Evolutionary conservation across 257 asterid genomes (phyloP), one percentile per base, ranked within the genome.

Genomic region (Scutellaria barbata): DNA sequence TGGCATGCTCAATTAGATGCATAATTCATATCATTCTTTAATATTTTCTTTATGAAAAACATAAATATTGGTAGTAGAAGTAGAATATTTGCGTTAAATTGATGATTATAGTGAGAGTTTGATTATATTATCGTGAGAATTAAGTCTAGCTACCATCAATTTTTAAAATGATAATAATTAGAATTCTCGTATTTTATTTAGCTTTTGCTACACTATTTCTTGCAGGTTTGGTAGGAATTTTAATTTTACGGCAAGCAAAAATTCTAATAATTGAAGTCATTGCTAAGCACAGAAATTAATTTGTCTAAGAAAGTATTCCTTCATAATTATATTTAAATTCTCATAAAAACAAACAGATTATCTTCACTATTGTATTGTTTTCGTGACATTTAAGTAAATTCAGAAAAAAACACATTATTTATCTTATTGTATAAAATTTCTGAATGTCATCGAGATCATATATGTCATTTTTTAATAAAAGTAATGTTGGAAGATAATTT

Each of bases 161-260:
- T 30, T n/a, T 47, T 69, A 48, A 17, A 57, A 14, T 25, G 13
- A 46, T 9, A 50, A 16, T 35, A 9, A n/a, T 56, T 43, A 43
- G 2, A 8, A 45, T 57, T 30, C 8, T 45, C 8, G 30, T 13
- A 2, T 22, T 42, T 20, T 1, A 8, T 63, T 43, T 18, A 20
- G 40, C 68, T 42, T 63, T 51, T 18, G 39, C 53, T 18, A 40
- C 45, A 42, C 56, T 54, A 55, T 22, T 54, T 30, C 20, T 48
- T 3, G 13, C 8, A 16, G 7, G n/a, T 60, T 61, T 1, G 62
- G 70, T 22, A 43, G 22, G 22, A 42, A 62, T 18, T 40, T 18
- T 63, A 41, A 52, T 63, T 63, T 52, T 41, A 63, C 71, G 64
- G 18, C 71, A 51, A 61, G 71, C 71, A 39, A 72, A 61, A 33